phyloP scores from a whole-genome alignment of 2,329 filamentous ascomycete genomes.

The Aspergillus sp. region DNA sequence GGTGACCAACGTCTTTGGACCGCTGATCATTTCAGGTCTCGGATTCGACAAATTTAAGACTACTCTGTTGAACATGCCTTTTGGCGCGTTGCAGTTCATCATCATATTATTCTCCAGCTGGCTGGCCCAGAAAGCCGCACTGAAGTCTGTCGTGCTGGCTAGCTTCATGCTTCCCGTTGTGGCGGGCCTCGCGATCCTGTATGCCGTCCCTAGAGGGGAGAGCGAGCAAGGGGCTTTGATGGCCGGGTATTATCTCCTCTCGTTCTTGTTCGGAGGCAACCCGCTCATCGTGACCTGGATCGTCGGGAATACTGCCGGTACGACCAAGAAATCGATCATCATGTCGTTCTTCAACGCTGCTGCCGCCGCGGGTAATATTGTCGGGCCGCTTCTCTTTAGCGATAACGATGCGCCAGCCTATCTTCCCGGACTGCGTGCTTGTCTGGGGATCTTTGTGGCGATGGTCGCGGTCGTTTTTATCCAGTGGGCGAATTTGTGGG shows the following conservation, averaged over 20 bases:
- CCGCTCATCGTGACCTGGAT: conserved; percentile 69
- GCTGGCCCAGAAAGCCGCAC: conserved; percentile 55
- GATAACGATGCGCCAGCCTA: conserved; percentile 59
- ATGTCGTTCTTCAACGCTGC: conserved; percentile 66
- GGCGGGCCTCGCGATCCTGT: conserved; percentile 57
- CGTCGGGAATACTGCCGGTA: conserved; percentile 66
- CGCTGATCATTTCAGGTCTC: conserved; percentile 61
- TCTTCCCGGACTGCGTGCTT: conserved; percentile 55
- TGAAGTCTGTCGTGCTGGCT: conserved; percentile 59
- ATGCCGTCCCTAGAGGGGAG: conserved; percentile 48
- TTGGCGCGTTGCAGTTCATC: conserved; percentile 61
- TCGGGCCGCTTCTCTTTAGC: conserved; percentile 64
- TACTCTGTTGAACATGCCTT: conserved; percentile 66
- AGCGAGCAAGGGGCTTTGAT: conserved; percentile 52
- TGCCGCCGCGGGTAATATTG: conserved; percentile 63
- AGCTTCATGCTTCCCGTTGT: conserved; percentile 60
- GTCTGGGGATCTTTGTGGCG: conserved; percentile 47
- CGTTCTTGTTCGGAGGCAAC: conserved; percentile 66
- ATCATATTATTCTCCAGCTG: conserved; percentile 61
- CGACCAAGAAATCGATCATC: conserved; percentile 65
- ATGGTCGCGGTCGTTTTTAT: conserved; percentile 54
- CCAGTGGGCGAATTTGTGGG: conserved; percentile 55
- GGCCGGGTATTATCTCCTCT: conserved; percentile 64
- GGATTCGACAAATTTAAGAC: conserved; percentile 60
- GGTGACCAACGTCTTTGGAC: conserved; percentile 65